phyloP scores from a whole-genome alignment of 371 early-diverging fungal genomes.

The Gilbertella persicaria region DNA sequence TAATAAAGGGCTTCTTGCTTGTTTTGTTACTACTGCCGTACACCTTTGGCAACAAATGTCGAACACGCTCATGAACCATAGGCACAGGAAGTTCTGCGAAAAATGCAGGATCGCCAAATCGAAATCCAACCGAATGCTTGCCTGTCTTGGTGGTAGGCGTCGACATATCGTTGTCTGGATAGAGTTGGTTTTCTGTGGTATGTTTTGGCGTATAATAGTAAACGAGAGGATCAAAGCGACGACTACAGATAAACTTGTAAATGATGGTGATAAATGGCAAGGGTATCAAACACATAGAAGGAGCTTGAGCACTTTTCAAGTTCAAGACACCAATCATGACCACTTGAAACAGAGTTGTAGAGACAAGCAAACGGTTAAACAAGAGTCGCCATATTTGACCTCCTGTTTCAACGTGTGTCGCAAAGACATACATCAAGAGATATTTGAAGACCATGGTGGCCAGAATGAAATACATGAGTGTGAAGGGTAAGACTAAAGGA shows the following conservation, averaged over 20 bases:
- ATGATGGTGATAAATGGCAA: slow-evolving; percentile 62
- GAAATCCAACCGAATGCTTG: slow-evolving; percentile 34
- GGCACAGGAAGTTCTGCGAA: slow-evolving; percentile 57
- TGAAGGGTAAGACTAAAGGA: slow-evolving; percentile 70
- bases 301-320: slow-evolving; percentile 41
- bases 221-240: slow-evolving; percentile 52
- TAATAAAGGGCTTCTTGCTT: slow-evolving; percentile 12
- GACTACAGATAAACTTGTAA: slow-evolving; percentile 55
- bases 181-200: no score
- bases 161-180: slow-evolving; percentile 6
- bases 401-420: slow-evolving; percentile 69
- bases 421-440: slow-evolving; percentile 63
- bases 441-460: slow-evolving; percentile 71
- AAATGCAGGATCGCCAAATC: slow-evolving; percentile 61
- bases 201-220: slow-evolving; percentile 42
- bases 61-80: slow-evolving; percentile 57
- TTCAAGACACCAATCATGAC: slow-evolving; percentile 66
- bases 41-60: slow-evolving; percentile 52
- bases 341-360: slow-evolving; percentile 69
- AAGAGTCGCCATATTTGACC: slow-evolving; percentile 79
- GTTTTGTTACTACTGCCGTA: slow-evolving; percentile 25
- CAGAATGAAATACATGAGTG: slow-evolving; percentile 61
- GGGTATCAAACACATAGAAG: slow-evolving; percentile 56
- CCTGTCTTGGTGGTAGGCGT: background rate
- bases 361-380: slow-evolving; percentile 70